phyloP scores from a whole-genome alignment of 495 filamentous ascomycete genomes.

The Hypoxylon lenormandii region DNA sequence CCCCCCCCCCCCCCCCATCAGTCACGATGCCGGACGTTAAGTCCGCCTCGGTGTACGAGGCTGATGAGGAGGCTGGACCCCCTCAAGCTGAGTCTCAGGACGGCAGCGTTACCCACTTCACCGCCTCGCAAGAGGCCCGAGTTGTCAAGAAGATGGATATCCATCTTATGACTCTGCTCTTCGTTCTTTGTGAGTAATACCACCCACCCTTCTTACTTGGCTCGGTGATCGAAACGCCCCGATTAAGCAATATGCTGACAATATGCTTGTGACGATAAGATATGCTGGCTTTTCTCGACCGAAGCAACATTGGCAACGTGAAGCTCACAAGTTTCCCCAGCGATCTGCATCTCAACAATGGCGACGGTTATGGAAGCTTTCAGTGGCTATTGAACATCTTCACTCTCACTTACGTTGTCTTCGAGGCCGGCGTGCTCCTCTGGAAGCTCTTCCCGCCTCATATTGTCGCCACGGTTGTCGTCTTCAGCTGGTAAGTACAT shows the following conservation, averaged over 20 bases:
- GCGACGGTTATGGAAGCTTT: slow-evolving; percentile 25
- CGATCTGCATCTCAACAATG: slow-evolving; percentile 49
- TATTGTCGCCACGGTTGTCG: slow-evolving; percentile 52
- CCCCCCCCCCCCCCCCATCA: too few relatives aligned
- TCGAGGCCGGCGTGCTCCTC: slow-evolving; percentile 73
- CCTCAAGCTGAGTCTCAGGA: slow-evolving; percentile 18
- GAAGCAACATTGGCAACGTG: slow-evolving; percentile 61
- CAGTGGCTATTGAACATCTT: slow-evolving; percentile 78
- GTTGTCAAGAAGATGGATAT: slow-evolving; percentile 51
- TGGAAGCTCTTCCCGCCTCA: slow-evolving; percentile 71
- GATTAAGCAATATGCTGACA: slow-evolving; percentile 27
- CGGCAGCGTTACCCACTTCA: slow-evolving; percentile 1
- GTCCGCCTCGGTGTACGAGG: slow-evolving; percentile 26
- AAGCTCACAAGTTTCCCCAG: slow-evolving; percentile 54
- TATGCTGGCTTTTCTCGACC: slow-evolving; percentile 54
- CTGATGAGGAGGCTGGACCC: slow-evolving; percentile 28
- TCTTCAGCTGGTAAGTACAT: slow-evolving; percentile 46
- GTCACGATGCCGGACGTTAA: slow-evolving; percentile 38
- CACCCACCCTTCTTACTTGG: neutral
- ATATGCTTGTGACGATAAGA: slow-evolving; percentile 32
- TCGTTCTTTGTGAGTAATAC: slow-evolving; percentile 49
- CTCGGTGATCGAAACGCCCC: neutral
- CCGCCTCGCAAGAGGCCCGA: slow-evolving; percentile 32
- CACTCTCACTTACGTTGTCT: slow-evolving; percentile 71
- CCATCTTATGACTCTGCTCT: slow-evolving; percentile 53